Evolutionary conservation across 78 protist species (phyloP), one percentile per base, ranked within the genome.

Genomic region (Ministeria vibrans): DNA sequence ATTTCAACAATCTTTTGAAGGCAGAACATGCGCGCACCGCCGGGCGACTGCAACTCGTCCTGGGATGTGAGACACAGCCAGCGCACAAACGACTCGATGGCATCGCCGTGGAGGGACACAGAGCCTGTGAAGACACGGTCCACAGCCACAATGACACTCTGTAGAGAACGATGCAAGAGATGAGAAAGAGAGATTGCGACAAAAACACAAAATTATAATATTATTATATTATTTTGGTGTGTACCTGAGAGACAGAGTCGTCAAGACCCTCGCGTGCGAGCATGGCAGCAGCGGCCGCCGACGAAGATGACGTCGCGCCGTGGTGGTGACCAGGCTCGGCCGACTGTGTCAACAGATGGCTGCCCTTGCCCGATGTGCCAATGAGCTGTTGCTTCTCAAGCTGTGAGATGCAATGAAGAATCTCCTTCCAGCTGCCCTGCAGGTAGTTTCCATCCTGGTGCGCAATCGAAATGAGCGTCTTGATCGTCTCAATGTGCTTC

Each of bases 1-100:
- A 93, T 77, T 45, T 83, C 87, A 39, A 83, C 82, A 22, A 92
- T 32, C 82, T 97, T 97, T 78, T 94, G 95, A 36, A 97, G 85
- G 34, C 80, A 46, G 79, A 87, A 97, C 63, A 92, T 92, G 28
- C 97, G 92, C 69, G 97, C 92, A 4, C 32, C 38, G 43, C 6
- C 43, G 34, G 89, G 41, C 4, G 20, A 0, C 42, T 71, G 36
- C 62, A 95, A 79, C 80, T 96, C 99, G n/a, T 88, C 96, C 1
- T 64, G 38, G 0, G 93, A 74, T 39, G 92, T 93, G 2, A 42
- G 78, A 45, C 93, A 85, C 34, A 96, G 87, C 43, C 71, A 39
- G 39, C 86, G 81, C n/a, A 92, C 94, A 78, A 96, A 94, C 77
- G 85, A 77, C 7, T 90, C 88, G 5, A 96, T 87, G 18, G 98